phyloP scores from a whole-genome alignment of 2,329 filamentous ascomycete genomes.

The Fonsecaea erecta region DNA sequence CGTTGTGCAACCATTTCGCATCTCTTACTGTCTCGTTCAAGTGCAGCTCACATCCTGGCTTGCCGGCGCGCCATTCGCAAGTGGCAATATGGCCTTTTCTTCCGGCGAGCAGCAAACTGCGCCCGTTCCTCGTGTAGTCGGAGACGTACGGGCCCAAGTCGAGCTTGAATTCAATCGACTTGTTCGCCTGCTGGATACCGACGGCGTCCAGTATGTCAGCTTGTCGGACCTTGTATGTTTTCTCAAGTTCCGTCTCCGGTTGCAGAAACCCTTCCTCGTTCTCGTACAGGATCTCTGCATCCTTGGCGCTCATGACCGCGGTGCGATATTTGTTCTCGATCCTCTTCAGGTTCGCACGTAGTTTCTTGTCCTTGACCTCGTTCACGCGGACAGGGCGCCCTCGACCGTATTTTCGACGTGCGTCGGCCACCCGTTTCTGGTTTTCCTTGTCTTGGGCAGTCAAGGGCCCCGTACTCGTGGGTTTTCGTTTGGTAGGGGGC shows the following conservation, averaged over 20 bases:
- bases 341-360: slow-evolving; percentile 76
- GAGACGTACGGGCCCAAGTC: slow-evolving; percentile 83
- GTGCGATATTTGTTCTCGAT: slow-evolving; percentile 83
- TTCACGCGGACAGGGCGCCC: slow-evolving; percentile 75
- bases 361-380: slow-evolving; percentile 83
- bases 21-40: slow-evolving; percentile 89
- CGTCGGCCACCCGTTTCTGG: slow-evolving; percentile 52
- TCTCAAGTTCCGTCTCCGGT: slow-evolving; percentile 83
- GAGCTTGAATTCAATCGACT: slow-evolving; percentile 87
- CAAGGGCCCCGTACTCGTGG: slow-evolving; percentile 23
- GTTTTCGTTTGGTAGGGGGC: slow-evolving; percentile 35
- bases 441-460: slow-evolving; percentile 45
- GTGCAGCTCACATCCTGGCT: slow-evolving; percentile 88
- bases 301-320: slow-evolving; percentile 82
- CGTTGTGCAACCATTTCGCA: slow-evolving; percentile 90
- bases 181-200: slow-evolving; percentile 82
- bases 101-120: slow-evolving; percentile 81
- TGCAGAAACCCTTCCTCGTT: slow-evolving; percentile 85
- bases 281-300: slow-evolving; percentile 92
- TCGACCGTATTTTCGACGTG: slow-evolving; percentile 80
- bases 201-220: slow-evolving; percentile 78
- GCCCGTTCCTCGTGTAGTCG: slow-evolving; percentile 89
- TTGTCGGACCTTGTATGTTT: slow-evolving; percentile 90
- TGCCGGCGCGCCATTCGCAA: slow-evolving; percentile 94
- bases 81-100: slow-evolving; percentile 93